Percentiles rank a stretch among this genome's conserved stretches.
These are phyloP conservation scores for Telopea speciosissima DNA, from an alignment of 177 flowering plant species.

Conservation along the genomic window DNA sequence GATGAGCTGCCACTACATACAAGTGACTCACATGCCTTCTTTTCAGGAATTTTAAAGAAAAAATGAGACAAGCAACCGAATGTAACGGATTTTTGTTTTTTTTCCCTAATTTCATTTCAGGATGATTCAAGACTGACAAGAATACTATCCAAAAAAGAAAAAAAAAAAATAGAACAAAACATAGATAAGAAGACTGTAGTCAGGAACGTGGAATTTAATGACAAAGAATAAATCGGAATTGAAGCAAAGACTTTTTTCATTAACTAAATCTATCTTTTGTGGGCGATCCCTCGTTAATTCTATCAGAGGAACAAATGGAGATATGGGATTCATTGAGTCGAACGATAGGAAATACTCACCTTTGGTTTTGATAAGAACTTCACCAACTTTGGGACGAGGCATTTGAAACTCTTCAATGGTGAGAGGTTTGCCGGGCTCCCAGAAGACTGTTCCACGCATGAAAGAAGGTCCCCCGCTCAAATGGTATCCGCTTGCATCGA, in stretches of 20 bases:
- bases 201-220: neutral
- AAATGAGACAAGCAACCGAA: too few relatives aligned
- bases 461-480: slow-evolving; percentile 54
- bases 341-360: slow-evolving; percentile 26
- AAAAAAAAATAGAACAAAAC: too few relatives aligned
- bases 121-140: too few relatives aligned
- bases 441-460: slow-evolving; percentile 83
- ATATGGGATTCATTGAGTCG: neutral
- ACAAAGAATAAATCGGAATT: neutral
- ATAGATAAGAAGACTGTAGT: too few relatives aligned
- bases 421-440: slow-evolving; percentile 72
- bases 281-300: neutral
- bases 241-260: neutral
- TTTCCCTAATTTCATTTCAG: too few relatives aligned
- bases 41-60: too few relatives aligned
- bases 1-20: too few relatives aligned
- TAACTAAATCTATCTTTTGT: neutral
- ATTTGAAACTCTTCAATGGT: slow-evolving; percentile 81
- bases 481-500: slow-evolving; percentile 30
- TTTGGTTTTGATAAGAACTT: slow-evolving; percentile 86
- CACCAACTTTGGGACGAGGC: slow-evolving; percentile 91
- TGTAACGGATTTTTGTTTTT: too few relatives aligned
- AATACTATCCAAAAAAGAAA: too few relatives aligned
- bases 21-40: too few relatives aligned
- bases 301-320: neutral